A percentile compares a stretch with the other conserved stretches of the same genome.
Conservation (phyloP, 1,284 basidiomycete genomes). For the Sanguinoderma infundibulare region DNA sequence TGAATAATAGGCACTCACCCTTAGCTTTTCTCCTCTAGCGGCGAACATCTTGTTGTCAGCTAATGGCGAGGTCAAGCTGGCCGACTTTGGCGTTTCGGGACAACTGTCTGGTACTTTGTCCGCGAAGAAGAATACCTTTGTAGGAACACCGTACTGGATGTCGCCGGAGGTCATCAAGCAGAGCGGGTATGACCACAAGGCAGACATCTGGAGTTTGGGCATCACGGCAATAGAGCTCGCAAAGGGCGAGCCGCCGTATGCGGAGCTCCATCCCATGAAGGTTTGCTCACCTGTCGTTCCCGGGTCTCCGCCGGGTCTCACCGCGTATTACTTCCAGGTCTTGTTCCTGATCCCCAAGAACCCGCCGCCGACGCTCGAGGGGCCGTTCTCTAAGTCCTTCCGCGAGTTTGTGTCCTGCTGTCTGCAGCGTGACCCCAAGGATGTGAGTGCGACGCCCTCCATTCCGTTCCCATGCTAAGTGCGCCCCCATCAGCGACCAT, state of each 20-base stretch:
- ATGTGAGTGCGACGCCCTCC: slow-evolving; percentile 59
- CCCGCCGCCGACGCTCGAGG: slow-evolving; percentile 88
- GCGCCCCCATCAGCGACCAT: slow-evolving; percentile 68
- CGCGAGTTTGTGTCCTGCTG: slow-evolving; percentile 94
- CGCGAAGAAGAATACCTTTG: slow-evolving; percentile 99
- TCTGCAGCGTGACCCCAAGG: slow-evolving; percentile 91
- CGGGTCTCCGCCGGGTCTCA: neutral
- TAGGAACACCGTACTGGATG: slow-evolving; percentile 99
- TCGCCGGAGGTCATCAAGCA: slow-evolving; percentile 99
- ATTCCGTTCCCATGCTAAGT: slow-evolving; percentile 11
- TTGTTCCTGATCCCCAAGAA: slow-evolving; percentile 99
- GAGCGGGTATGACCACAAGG: slow-evolving; percentile 98
- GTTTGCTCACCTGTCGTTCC: slow-evolving; percentile 40
- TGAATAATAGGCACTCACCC: neutral
- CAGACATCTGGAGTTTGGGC: slow-evolving; percentile 96
- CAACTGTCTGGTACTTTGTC: slow-evolving; percentile 94
- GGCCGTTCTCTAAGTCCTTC: slow-evolving; percentile 90
- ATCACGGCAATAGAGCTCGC: slow-evolving; percentile 99
- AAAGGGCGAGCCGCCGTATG: slow-evolving; percentile 96
- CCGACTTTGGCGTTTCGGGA: slow-evolving; percentile 99
- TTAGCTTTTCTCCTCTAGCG: slow-evolving; percentile 49
- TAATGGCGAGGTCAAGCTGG: slow-evolving; percentile 96
- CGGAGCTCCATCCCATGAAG: slow-evolving; percentile 99
- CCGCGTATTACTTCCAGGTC: slow-evolving; percentile 56
- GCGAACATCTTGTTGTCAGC: slow-evolving; percentile 95